Evolutionary conservation across 2,329 filamentous ascomycete genomes (phyloP), one percentile per base, ranked within the genome.

Genomic region (Penicillium decumbens): DNA sequence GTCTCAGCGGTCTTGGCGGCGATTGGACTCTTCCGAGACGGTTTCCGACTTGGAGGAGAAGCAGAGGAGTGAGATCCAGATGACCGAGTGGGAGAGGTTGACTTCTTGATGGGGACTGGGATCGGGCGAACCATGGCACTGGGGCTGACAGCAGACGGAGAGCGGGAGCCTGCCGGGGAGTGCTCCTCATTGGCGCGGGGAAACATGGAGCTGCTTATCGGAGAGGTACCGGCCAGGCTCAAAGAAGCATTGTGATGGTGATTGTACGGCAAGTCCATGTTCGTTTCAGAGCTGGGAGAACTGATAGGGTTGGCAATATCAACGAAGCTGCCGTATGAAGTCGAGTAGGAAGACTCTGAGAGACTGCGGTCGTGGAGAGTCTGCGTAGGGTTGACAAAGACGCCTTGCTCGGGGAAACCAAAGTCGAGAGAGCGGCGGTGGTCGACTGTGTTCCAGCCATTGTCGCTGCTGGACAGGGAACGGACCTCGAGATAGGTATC

Each of bases 341-440:
- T 86, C 1, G 87, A 84, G 58, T 84, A 81, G 1, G 88, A 93
- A 2, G 89, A 93, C 63, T 95, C 89, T 3, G 91, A 95, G 62
- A 87, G 84, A 47, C 86, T 91, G 59, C 91, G 83, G 64, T 95
- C 80, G 73, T 96, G 92, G 44, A 97, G 76, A 1, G 90, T 95
- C 73, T 95, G 88, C 54, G 86, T 83, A 1, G 92, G 92, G 72
- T 96, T 95, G 77, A 95, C 95, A 64, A 95, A 91, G 58, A 88
- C 84, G 12, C 75, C 74, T 50, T 73, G 74, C 35, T 84, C 77
- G 40, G 80, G 77, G 59, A 79, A 78, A 43, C 80, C 82, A 29
- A 81, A 79, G 59, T 92, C 87, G 59, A 87, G 83, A 32, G 84
- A 86, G 53, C 82, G 84, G 51, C 84, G 84, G 66, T 83, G 81